These are phyloP conservation scores for Beauveria medogensis DNA, from an alignment of 2,329 filamentous ascomycete species.

Conservation along the genomic window DNA sequence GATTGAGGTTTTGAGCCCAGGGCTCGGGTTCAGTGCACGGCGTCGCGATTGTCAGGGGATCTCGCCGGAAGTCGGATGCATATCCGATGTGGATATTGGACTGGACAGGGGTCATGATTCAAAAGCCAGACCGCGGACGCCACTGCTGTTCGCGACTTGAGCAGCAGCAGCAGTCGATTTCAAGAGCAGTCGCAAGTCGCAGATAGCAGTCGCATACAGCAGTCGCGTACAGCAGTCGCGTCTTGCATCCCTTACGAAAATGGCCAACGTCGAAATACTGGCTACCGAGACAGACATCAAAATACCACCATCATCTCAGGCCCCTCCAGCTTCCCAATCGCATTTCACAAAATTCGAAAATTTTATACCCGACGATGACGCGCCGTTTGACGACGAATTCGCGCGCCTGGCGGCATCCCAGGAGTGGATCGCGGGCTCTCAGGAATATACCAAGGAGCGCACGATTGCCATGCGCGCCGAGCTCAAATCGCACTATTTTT, in stretches of 20 bases:
- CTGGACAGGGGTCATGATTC: background rate
- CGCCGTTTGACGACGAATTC: slow-evolving; percentile 25
- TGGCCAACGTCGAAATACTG: background rate
- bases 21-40: too few relatives aligned
- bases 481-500: slow-evolving; percentile 22
- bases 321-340: slow-evolving; percentile 20
- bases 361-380: slow-evolving; percentile 21
- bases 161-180: too few relatives aligned
- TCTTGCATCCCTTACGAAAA: background rate
- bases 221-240: background rate
- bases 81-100: background rate
- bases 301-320: slow-evolving; percentile 14
- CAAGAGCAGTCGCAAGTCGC: too few relatives aligned
- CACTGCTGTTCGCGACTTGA: too few relatives aligned
- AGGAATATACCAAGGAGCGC: slow-evolving; percentile 21
- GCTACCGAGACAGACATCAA: background rate
- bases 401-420: slow-evolving; percentile 24
- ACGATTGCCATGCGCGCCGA: slow-evolving; percentile 24
- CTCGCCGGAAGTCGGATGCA: background rate
- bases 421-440: slow-evolving; percentile 21
- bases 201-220: too few relatives aligned
- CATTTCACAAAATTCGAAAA: slow-evolving; percentile 23
- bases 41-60: too few relatives aligned
- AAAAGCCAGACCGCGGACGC: background rate
- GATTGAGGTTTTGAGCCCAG: background rate